Evolutionary conservation across 2,329 filamentous ascomycete species (phyloP).

Genomic region (Penicillium sp.): DNA sequence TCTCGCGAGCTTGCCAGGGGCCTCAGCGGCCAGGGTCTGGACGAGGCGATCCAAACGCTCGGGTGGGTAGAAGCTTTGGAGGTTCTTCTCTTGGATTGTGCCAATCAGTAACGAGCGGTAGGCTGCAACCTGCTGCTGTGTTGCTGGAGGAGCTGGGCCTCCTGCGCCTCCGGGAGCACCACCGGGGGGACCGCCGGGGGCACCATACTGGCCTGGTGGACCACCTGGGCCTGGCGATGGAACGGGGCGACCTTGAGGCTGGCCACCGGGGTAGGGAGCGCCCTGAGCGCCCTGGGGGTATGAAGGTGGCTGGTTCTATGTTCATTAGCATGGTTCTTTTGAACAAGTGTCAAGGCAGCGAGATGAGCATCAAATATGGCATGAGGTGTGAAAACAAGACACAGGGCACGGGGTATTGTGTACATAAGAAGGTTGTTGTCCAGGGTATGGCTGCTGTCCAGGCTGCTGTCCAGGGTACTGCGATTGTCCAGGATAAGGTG

Average conservation of each 20-base stretch:
- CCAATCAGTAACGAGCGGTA: conserved; percentile 59
- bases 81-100: conserved; percentile 61
- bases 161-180: conserved; percentile 26
- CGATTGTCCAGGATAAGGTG: conserved; percentile 19
- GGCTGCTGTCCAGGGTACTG: conserved; percentile 17
- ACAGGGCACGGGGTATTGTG: conserved; percentile 18
- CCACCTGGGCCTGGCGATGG: conserved; percentile 30
- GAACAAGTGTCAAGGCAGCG: not conserved
- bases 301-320: conserved; percentile 17
- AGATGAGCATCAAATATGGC: not conserved
- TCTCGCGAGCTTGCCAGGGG: conserved; percentile 52
- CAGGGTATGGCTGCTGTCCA: conserved; percentile 11
- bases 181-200: conserved; percentile 25
- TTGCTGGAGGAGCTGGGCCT: conserved; percentile 40
- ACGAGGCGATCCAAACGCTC: conserved; percentile 44
- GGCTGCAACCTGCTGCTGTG: conserved; percentile 53
- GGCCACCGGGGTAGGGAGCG: conserved; percentile 31
- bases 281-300: conserved; percentile 37
- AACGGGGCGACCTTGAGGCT: conserved; percentile 17
- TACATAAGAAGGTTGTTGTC: conserved; percentile 28
- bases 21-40: conserved; percentile 34
- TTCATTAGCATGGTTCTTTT: conserved; percentile 10
- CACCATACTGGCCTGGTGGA: conserved; percentile 29
- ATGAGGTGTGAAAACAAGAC: conserved; percentile 5
- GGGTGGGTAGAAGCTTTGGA: conserved; percentile 61